A percentile compares a stretch with the other conserved stretches of the same genome.
These are phyloP conservation scores for Toxoplasma gondii DNA, from an alignment of 169 alveolate species.

Conservation along the genomic window DNA sequence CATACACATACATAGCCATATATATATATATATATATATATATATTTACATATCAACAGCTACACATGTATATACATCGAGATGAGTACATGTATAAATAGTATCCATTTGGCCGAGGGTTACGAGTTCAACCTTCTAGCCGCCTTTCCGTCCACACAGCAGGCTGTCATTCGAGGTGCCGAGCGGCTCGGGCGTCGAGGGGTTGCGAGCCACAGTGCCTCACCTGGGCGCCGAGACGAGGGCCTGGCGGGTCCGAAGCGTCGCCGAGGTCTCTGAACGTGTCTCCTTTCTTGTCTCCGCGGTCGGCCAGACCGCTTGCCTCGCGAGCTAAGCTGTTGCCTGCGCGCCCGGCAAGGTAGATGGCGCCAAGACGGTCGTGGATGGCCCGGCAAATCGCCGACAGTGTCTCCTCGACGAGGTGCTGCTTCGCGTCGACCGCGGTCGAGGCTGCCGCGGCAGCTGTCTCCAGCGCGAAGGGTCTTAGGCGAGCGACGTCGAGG, in stretches of 20 bases:
- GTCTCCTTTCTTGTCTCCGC: neutral
- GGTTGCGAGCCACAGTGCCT: neutral
- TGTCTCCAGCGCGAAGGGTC: neutral
- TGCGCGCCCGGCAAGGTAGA: neutral
- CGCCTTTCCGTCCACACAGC: no score
- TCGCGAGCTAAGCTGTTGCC: neutral
- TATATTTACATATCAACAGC: neutral
- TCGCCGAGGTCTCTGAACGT: neutral
- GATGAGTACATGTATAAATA: neutral
- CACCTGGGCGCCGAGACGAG: neutral
- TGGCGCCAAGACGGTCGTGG: neutral
- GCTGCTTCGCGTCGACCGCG: neutral
- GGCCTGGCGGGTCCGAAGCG: neutral
- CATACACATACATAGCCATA: neutral
- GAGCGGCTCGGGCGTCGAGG: no score
- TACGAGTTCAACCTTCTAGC: no score
- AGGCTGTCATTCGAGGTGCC: no score
- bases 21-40: neutral
- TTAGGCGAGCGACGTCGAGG: neutral
- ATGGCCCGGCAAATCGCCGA: neutral
- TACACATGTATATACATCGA: no score
- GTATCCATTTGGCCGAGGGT: no score
- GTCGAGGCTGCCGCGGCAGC: neutral
- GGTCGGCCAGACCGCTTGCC: neutral
- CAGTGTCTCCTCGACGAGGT: slow-evolving; percentile 8